phyloP scores from a whole-genome alignment of 768 basidiomycete genomes.

The Boletellus emodensis region DNA sequence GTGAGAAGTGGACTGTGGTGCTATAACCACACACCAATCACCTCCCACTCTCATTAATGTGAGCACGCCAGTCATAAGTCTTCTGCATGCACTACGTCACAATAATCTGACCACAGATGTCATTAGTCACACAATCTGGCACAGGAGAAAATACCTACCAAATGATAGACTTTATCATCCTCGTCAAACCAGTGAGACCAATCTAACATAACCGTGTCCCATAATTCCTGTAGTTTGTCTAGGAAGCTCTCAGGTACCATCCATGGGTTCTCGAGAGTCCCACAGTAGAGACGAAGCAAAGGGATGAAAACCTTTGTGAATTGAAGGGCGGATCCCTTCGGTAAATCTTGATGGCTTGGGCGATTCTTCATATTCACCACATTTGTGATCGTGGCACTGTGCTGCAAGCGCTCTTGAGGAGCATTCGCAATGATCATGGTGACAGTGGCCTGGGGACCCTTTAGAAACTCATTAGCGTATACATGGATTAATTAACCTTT shows the following conservation, averaged over 20 bases:
- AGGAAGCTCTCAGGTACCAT: background rate
- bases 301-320: slow-evolving; percentile 1
- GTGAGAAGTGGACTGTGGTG: too few species aligned
- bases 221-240: background rate
- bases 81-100: background rate
- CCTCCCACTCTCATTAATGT: too few species aligned
- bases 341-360: background rate
- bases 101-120: too few species aligned
- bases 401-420: background rate
- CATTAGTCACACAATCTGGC: too few species aligned
- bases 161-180: background rate
- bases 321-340: background rate
- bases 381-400: background rate
- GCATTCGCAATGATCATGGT: background rate
- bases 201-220: background rate
- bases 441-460: background rate
- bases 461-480: background rate
- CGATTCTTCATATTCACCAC: background rate
- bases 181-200: background rate
- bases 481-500: background rate
- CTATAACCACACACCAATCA: too few species aligned
- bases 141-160: background rate
- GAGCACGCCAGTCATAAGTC: background rate
- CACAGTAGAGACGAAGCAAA: background rate
- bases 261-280: background rate